phyloP scores from a whole-genome alignment of 768 basidiomycete genomes.

The Pisolithus sp. region DNA sequence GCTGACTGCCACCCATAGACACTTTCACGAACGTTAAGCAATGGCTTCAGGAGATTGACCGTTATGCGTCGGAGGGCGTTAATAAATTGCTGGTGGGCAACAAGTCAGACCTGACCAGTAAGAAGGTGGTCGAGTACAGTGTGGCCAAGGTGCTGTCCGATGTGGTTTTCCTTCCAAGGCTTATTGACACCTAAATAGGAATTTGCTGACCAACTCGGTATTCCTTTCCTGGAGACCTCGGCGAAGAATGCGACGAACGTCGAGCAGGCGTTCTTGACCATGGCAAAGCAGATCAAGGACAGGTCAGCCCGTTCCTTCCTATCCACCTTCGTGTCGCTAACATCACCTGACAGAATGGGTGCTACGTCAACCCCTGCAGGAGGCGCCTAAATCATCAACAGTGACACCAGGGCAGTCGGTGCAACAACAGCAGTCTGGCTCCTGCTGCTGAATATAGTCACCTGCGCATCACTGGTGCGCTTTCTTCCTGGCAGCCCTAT shows the following conservation, averaged over 20 bases:
- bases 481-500: slow-evolving; percentile 11
- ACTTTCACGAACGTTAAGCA: slow-evolving; percentile 95
- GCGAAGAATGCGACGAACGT: slow-evolving; percentile 99
- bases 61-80: slow-evolving; percentile 96
- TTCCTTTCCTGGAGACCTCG: slow-evolving; percentile 98
- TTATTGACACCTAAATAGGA: slow-evolving; percentile 44
- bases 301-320: slow-evolving; percentile 40
- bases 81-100: slow-evolving; percentile 98
- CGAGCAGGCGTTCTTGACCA: slow-evolving; percentile 98
- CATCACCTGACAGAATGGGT: slow-evolving; percentile 58
- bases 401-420: slow-evolving; percentile 83
- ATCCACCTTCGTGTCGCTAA: not conserved
- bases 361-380: slow-evolving; percentile 70
- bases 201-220: slow-evolving; percentile 89
- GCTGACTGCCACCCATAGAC: slow-evolving; percentile 42
- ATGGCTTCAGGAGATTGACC: slow-evolving; percentile 89
- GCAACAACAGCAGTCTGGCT: slow-evolving; percentile 61
- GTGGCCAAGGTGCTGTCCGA: slow-evolving; percentile 62
- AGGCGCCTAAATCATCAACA: slow-evolving; percentile 73
- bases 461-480: slow-evolving; percentile 10
- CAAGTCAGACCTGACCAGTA: slow-evolving; percentile 96
- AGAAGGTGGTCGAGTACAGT: slow-evolving; percentile 90
- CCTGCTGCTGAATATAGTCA: slow-evolving; percentile 65
- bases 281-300: slow-evolving; percentile 96
- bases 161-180: not conserved